Evolutionary conservation across 306 rosid species (phyloP).

Genomic region (Vicia sativa): DNA sequence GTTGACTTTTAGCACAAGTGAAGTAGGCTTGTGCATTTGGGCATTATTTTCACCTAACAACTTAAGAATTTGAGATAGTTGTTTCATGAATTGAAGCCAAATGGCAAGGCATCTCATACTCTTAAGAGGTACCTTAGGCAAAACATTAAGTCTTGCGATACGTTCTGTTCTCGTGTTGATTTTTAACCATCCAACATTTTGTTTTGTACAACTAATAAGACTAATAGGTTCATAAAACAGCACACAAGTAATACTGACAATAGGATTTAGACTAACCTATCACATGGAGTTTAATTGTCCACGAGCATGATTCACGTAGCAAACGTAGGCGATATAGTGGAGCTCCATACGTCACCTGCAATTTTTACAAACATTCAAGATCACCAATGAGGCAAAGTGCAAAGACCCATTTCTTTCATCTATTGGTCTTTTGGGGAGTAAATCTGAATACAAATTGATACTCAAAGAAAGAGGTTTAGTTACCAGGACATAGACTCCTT

Average conservation of each 20-base stretch:
- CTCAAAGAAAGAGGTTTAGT: slow-evolving; percentile 29
- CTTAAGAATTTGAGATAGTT: too few relatives aligned
- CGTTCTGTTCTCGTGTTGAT: too few relatives aligned
- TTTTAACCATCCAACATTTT: too few relatives aligned
- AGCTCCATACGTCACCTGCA: slow-evolving; percentile 86
- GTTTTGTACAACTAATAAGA: background rate
- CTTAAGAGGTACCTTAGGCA: too few relatives aligned
- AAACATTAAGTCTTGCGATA: too few relatives aligned
- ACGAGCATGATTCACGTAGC: slow-evolving; percentile 59
- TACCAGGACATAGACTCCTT: slow-evolving; percentile 92
- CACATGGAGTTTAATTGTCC: slow-evolving; percentile 85
- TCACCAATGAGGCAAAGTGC: slow-evolving; percentile 10
- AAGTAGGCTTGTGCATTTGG: background rate
- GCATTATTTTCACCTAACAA: too few relatives aligned
- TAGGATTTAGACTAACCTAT: slow-evolving; percentile 58
- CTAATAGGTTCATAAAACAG: background rate
- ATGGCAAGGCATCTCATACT: too few relatives aligned
- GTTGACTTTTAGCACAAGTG: background rate
- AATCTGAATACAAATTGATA: slow-evolving; percentile 13
- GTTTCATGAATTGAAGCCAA: too few relatives aligned
- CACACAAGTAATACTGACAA: background rate
- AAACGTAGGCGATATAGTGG: slow-evolving; percentile 66
- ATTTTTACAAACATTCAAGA: slow-evolving; percentile 39
- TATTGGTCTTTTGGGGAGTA: slow-evolving; percentile 11
- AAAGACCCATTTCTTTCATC: slow-evolving; percentile 11